A percentile compares a stretch with the other conserved stretches of the same genome.
phyloP scores from a whole-genome alignment of 1,139 yeast species.

The Pichia sp. region DNA sequence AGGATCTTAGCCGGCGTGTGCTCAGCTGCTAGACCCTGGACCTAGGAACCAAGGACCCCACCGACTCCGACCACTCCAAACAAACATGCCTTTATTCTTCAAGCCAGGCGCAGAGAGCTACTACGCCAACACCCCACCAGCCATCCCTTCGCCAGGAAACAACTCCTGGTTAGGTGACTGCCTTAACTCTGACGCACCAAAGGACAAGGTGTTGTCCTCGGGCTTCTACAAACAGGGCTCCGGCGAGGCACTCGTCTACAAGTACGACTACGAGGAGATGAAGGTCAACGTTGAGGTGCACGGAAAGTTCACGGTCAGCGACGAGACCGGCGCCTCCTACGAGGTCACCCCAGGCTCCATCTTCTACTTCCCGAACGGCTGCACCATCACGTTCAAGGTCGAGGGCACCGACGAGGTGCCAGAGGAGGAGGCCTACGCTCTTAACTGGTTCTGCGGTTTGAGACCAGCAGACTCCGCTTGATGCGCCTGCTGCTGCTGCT shows the following conservation, averaged over 20 bases:
- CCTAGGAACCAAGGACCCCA: no score
- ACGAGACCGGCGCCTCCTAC: conserved; percentile 58
- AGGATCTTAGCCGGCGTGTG: no score
- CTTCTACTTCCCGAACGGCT: conserved; percentile 63
- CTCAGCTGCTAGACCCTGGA: no score
- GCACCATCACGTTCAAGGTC: conserved; percentile 63
- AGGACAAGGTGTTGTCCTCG: conserved; percentile 55
- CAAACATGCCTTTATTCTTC: conserved; percentile 51
- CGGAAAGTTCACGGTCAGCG: conserved; percentile 59
- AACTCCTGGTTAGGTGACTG: conserved; percentile 66
- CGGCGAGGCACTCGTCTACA: conserved; percentile 64
- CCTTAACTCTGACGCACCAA: conserved; percentile 51
- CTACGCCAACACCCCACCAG: conserved; percentile 49
- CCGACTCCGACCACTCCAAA: background rate
- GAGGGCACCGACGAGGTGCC: conserved; percentile 32
- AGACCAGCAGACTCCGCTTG: conserved; percentile 41
- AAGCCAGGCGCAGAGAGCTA: conserved; percentile 47
- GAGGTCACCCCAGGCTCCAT: conserved; percentile 61
- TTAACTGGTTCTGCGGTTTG: conserved; percentile 62
- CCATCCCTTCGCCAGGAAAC: conserved; percentile 40
- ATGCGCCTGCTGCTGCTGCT: conserved; percentile 18
- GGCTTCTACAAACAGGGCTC: conserved; percentile 67
- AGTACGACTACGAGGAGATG: conserved; percentile 66
- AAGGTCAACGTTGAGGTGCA: conserved; percentile 61
- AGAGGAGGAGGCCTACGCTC: conserved; percentile 50